A percentile compares a stretch with the other conserved stretches of the same genome.
Conservation (phyloP, 2,329 filamentous ascomycete species). For the Penicillium psychrosexuale region DNA sequence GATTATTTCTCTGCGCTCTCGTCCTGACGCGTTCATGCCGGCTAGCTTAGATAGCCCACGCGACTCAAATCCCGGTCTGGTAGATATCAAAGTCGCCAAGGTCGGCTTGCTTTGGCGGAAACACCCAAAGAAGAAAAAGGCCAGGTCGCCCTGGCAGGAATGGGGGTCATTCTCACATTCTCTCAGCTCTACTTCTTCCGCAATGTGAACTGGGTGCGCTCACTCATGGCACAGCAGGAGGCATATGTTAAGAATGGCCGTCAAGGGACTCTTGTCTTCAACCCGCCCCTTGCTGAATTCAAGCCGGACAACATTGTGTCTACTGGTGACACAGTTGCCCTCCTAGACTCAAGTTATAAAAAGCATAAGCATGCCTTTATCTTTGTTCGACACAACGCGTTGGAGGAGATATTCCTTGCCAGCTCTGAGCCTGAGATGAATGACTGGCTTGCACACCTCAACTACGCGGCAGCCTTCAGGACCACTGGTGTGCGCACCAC, state of each 20-base stretch:
- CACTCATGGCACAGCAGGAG: constrained; percentile 83
- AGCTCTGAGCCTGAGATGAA: constrained; percentile 90
- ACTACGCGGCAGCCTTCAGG: constrained; percentile 91
- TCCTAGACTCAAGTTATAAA: constrained; percentile 82
- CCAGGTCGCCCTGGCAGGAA: constrained; percentile 95
- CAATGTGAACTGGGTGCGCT: constrained; percentile 89
- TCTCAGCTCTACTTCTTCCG: constrained; percentile 96
- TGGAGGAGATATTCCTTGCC: constrained; percentile 87
- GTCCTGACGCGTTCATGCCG: constrained; percentile 94
- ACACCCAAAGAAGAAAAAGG: constrained; percentile 87
- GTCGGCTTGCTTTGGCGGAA: constrained; percentile 95
- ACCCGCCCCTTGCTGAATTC: constrained; percentile 83
- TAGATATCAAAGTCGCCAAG: constrained; percentile 97
- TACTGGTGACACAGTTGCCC: constrained; percentile 84
- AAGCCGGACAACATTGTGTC: constrained; percentile 93
- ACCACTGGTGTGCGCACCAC: constrained; percentile 89
- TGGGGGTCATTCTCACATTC: constrained; percentile 95
- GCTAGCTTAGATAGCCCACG: constrained; percentile 79
- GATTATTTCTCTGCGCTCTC: constrained; percentile 88
- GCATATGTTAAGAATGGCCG: constrained; percentile 74
- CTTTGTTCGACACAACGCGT: constrained; percentile 78
- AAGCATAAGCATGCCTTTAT: constrained; percentile 93
- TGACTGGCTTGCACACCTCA: constrained; percentile 93
- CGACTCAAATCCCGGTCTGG: constrained; percentile 84
- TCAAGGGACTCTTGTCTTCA: constrained; percentile 78